These are phyloP conservation scores for Lyophyllum decastes DNA, from an alignment of 768 basidiomycete genomes.

Conservation along the genomic window DNA sequence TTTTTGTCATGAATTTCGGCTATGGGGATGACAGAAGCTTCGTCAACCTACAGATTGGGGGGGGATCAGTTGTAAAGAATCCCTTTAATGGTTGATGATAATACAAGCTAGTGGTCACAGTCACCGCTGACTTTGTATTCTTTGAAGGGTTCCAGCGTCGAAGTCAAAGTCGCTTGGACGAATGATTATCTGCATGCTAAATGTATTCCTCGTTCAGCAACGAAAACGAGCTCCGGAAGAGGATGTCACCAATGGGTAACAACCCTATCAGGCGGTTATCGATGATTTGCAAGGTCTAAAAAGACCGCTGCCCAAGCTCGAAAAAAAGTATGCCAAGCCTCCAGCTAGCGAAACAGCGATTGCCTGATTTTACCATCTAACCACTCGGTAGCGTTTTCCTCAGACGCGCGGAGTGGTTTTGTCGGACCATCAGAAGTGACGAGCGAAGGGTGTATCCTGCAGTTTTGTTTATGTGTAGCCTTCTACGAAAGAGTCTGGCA, in stretches of 20 bases:
- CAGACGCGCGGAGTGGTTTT: neutral
- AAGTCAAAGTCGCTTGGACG: neutral
- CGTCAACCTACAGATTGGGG: neutral
- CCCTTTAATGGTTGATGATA: neutral
- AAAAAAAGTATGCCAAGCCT: slow-evolving; percentile 11
- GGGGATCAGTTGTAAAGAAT: neutral
- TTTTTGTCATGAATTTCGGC: neutral
- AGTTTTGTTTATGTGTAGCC: slow-evolving; percentile 15
- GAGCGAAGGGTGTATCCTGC: slow-evolving; percentile 9
- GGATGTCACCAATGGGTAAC: slow-evolving; percentile 13
- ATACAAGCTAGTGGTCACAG: no score
- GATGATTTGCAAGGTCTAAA: slow-evolving; percentile 15
- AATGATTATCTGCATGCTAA: slow-evolving; percentile 9
- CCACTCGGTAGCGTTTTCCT: slow-evolving; percentile 12
- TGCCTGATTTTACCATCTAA: slow-evolving; percentile 11
- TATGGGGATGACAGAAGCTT: neutral
- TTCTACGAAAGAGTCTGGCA: slow-evolving; percentile 18
- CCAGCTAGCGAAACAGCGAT: slow-evolving; percentile 10
- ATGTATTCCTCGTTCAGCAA: neutral
- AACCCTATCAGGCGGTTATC: slow-evolving; percentile 11
- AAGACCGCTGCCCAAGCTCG: slow-evolving; percentile 6
- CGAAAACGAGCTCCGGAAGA: neutral
- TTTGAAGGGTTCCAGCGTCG: slow-evolving; percentile 3
- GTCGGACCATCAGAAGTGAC: slow-evolving; percentile 5
- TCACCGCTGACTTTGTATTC: slow-evolving; percentile 5